phyloP scores from a whole-genome alignment of 495 filamentous ascomycete species.

The Talaromyces adpressus region DNA sequence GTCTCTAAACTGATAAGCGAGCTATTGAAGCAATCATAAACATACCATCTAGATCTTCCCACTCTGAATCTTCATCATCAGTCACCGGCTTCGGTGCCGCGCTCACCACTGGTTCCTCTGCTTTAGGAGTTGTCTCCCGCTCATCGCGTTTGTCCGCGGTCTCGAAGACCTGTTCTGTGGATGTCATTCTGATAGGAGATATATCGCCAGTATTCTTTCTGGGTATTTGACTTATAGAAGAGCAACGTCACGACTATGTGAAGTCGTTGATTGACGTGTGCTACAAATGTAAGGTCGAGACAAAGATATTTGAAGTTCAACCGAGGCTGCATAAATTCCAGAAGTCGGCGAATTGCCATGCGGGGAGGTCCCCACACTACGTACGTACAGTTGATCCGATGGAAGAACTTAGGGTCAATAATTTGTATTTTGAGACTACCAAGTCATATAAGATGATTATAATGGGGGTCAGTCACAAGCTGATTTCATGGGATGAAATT shows the following conservation, averaged over 20 bases:
- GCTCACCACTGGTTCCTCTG: background rate
- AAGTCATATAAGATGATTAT: background rate
- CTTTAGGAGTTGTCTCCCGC: background rate
- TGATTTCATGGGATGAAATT: background rate
- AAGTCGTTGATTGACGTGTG: background rate
- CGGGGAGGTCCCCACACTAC: background rate
- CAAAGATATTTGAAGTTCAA: background rate
- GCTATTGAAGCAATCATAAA: background rate
- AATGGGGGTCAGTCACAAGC: background rate
- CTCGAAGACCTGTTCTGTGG: background rate
- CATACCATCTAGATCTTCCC: conserved; percentile 86
- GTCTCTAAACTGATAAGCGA: background rate
- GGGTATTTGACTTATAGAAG: too few relatives aligned
- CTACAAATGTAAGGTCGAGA: background rate
- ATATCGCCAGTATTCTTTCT: background rate
- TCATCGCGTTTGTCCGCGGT: background rate
- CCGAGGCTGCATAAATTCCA: background rate
- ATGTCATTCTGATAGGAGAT: background rate
- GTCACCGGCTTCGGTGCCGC: background rate
- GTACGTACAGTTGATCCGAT: background rate
- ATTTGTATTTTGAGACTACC: background rate
- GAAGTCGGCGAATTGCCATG: background rate
- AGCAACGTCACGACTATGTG: background rate
- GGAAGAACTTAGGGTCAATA: background rate
- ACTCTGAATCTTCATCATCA: conserved; percentile 50